Evolutionary conservation across 345 rosid genomes (phyloP).

Genomic region (Murraya koenigii): DNA sequence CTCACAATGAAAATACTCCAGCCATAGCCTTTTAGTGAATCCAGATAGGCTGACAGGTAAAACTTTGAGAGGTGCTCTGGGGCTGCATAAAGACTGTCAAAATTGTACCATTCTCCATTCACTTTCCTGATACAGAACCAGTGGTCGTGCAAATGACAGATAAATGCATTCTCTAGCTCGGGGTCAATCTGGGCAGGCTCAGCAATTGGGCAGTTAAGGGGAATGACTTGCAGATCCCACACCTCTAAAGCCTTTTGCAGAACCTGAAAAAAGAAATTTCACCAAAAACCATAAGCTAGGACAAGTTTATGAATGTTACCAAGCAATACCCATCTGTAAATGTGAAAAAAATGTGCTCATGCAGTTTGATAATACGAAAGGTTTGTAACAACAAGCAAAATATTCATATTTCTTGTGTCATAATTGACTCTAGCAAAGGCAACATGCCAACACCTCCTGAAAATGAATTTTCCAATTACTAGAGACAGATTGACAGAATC

Average conservation of each 20-base stretch:
- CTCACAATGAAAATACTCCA: slow-evolving; percentile 93
- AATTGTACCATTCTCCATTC: slow-evolving; percentile 90
- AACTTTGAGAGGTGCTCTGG: slow-evolving; percentile 88
- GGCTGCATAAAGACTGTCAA: slow-evolving; percentile 88
- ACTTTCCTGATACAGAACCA: slow-evolving; percentile 95
- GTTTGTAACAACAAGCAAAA: neutral
- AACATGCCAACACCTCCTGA: neutral
- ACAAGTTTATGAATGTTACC: slow-evolving; percentile 14
- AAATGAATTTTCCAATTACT: neutral
- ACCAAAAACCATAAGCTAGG: neutral
- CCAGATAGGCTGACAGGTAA: slow-evolving; percentile 80
- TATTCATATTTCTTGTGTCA: neutral
- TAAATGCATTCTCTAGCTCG: slow-evolving; percentile 78
- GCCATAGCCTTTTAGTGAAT: slow-evolving; percentile 79
- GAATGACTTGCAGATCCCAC: slow-evolving; percentile 89
- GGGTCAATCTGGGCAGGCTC: slow-evolving; percentile 93
- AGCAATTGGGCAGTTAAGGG: slow-evolving; percentile 82
- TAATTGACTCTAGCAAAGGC: neutral
- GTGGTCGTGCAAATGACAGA: slow-evolving; percentile 94
- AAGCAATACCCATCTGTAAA: neutral
- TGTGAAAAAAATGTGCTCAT: neutral
- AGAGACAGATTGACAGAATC: neutral
- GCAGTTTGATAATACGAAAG: slow-evolving; percentile 2
- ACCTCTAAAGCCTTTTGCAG: slow-evolving; percentile 91
- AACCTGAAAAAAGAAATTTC: slow-evolving; percentile 43